phyloP scores from a whole-genome alignment of 2,329 filamentous ascomycete genomes.

The Colletotrichum graminicola region DNA sequence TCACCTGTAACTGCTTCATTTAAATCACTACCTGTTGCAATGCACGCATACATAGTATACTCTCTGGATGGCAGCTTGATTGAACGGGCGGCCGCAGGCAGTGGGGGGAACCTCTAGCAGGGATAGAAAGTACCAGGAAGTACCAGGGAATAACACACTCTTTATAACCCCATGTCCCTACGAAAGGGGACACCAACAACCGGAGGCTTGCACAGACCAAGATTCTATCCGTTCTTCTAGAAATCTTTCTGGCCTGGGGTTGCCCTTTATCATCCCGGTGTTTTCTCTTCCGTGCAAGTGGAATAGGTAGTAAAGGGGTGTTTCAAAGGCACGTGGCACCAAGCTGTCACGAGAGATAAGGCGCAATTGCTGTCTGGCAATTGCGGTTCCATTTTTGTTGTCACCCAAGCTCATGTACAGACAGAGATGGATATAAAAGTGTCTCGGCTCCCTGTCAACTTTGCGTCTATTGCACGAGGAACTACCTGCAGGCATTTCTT shows the following conservation, averaged over 20 bases:
- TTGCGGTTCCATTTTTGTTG: no score
- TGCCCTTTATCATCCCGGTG: not conserved
- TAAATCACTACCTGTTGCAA: no score
- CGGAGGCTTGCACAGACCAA: constrained; percentile 22
- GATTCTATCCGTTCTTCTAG: constrained; percentile 18
- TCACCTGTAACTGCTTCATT: no score
- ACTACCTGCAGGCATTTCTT: constrained; percentile 28
- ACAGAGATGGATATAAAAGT: constrained; percentile 11
- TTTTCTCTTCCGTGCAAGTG: not conserved
- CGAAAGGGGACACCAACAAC: no score
- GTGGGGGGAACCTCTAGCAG: no score
- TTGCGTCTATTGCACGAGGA: not conserved
- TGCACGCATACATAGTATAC: no score
- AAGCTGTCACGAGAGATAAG: not conserved
- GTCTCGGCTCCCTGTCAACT: not conserved
- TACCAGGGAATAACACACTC: no score
- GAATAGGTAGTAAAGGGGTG: not conserved
- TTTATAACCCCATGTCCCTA: no score
- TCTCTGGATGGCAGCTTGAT: no score
- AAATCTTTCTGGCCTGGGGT: constrained; percentile 35
- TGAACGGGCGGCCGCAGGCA: no score
- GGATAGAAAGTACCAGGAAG: no score
- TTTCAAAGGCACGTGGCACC: not conserved
- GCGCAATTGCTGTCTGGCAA: no score
- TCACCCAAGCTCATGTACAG: not conserved